phyloP scores from a whole-genome alignment of 1,284 basidiomycete genomes.

The Ceratorhiza oryzae-sativae region DNA sequence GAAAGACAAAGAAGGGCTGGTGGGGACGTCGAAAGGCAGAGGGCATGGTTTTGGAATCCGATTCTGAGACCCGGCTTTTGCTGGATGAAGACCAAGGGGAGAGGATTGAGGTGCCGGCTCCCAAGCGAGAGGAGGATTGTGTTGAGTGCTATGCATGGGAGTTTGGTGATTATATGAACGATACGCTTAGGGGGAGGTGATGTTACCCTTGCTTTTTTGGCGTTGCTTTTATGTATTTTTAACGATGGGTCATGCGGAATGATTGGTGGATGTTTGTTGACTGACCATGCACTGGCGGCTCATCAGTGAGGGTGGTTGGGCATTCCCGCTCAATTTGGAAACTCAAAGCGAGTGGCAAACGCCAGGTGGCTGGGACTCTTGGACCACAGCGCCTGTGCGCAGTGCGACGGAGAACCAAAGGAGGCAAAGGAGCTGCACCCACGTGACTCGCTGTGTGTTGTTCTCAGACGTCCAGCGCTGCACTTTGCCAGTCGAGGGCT shows the following conservation, averaged over 20 bases:
- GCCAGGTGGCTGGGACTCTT: neutral
- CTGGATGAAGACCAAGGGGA: constrained; percentile 37
- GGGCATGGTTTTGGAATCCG: constrained; percentile 11
- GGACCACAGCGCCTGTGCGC: neutral
- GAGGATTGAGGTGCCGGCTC: constrained; percentile 42
- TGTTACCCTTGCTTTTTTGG: neutral
- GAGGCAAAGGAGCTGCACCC: neutral
- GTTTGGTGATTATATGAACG: constrained; percentile 51
- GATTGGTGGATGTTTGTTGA: constrained; percentile 1
- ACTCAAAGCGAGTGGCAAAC: neutral
- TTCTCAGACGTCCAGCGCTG: constrained; percentile 7
- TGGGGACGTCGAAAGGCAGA: constrained; percentile 41
- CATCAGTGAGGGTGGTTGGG: neutral
- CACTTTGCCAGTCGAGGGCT: constrained; percentile 10
- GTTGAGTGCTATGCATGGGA: constrained; percentile 57
- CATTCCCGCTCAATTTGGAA: neutral
- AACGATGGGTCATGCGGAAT: neutral
- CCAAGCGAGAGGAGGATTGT: constrained; percentile 53
- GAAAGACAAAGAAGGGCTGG: constrained; percentile 8
- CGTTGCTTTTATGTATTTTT: constrained; percentile 24
- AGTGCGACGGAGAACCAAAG: neutral
- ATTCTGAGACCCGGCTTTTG: constrained; percentile 37
- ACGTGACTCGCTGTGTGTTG: constrained; percentile 11
- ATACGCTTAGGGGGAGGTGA: constrained; percentile 10
- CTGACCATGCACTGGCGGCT: neutral